These are phyloP conservation scores for Endogone sp. DNA, from an alignment of 192 early-diverging fungal species.

Conservation along the genomic window DNA sequence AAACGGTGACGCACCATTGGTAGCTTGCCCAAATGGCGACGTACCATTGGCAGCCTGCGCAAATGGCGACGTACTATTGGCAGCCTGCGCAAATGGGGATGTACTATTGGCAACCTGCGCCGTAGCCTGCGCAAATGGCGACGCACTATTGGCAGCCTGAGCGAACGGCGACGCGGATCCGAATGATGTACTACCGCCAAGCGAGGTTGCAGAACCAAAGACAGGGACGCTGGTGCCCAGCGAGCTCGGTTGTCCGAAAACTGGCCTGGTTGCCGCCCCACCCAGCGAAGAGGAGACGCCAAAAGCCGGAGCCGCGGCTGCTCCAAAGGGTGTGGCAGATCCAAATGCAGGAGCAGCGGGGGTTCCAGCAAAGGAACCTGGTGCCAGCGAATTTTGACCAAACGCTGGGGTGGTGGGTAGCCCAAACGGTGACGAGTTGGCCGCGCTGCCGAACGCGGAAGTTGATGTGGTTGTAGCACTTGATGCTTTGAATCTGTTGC, in stretches of 20 bases:
- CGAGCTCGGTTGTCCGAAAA: slow-evolving; percentile 1
- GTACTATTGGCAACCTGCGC: too few relatives aligned
- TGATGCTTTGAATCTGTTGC: neutral
- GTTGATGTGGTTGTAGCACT: neutral
- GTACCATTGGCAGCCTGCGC: too few relatives aligned
- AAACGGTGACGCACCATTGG: too few relatives aligned
- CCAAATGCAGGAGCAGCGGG: slow-evolving; percentile 12
- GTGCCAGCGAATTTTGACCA: too few relatives aligned
- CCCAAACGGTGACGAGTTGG: neutral
- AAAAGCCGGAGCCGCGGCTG: slow-evolving; percentile 4
- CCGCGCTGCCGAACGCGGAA: neutral
- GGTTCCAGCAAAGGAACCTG: too few relatives aligned
- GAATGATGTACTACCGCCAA: neutral
- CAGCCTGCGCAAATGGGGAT: too few relatives aligned
- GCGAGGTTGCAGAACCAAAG: neutral
- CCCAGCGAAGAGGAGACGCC: slow-evolving; percentile 7
- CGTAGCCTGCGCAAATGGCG: too few relatives aligned
- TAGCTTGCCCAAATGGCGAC: too few relatives aligned
- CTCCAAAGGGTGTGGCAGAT: slow-evolving; percentile 13
- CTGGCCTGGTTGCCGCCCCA: neutral
- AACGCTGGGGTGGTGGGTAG: slow-evolving; percentile 5
- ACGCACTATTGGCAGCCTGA: too few relatives aligned
- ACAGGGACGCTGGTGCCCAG: slow-evolving; percentile 6
- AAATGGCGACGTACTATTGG: too few relatives aligned
- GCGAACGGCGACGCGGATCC: neutral